Base-by-base conservation (phyloP, 768 basidiomycete species). In the Amanita rimosa region DNA sequence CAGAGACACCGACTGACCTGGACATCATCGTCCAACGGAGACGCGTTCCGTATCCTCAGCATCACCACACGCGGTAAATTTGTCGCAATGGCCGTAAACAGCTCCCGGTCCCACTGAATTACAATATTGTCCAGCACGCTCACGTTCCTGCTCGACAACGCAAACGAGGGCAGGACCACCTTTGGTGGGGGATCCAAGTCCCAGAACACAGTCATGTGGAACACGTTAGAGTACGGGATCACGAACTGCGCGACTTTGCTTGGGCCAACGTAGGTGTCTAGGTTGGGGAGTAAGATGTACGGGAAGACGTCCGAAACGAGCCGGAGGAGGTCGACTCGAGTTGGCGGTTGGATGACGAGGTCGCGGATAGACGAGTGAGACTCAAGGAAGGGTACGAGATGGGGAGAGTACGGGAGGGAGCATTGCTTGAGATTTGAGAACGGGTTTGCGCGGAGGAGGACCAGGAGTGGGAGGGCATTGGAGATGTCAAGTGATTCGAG, bases 121-220 rank as follows among this genome's bases (percentile, higher is more conserved):
- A 51, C 47, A 16, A 55, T 35, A 35, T 55, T 55, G 35, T 55
- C 55, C 50, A 55, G 36, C 33, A 45, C 47, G 5, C 24, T n/a
- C 34, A 56, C 26, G 3, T 22, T 39, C 5, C 16, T 47, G 9
- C 27, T 53, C 3, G 53, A 53, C 37, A 31, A 21, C 4, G 29
- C 46, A 47, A 26, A 55, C 24, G 44, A 10, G 41, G 42, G 41
- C 31, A 43, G 14, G 34, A 53, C 46, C 39, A 50, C 41, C 22
- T 49, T 48, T 11, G 43, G 31, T 6, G 27, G 49, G 9, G 46
- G 29, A 16, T 26, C 33, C 9, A 36, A 37, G 24, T 56, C 51
- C 55, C 55, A 56, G 33, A 52, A 52, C 3, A 54, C 44, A 6
- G 49, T 54, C 19, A 27, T 26, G 6, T 26, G 26, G 26, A 26